Evolutionary conservation across 148 eudicot species (phyloP), one percentile per base, ranked within the genome.

Genomic region (Polygonum maritimum): DNA sequence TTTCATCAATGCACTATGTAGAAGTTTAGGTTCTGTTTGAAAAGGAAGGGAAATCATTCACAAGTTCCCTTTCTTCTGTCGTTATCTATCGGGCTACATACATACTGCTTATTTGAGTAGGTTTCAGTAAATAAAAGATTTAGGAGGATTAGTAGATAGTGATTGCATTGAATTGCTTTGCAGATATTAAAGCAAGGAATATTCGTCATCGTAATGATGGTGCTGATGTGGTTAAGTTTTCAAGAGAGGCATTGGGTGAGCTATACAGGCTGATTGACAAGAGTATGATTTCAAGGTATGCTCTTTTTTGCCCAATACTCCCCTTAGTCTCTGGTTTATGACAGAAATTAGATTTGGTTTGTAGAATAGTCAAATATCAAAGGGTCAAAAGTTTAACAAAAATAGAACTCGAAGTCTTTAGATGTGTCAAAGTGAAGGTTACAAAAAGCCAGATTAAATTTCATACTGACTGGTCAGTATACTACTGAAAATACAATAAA

Each of bases 161-260:
- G 45, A 67, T 36, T 67, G 6, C 3, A 67, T 67, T 35, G 71
- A 7, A 19, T 67, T 67, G 5, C 39, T 75, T 78, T 81, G 80
- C 91, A 92, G 97, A 86, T 63, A 88, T 90, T 54, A 90, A 69
- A 60, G 81, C 81, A 45, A 83, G 81, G 74, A 79, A 47, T 58
- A 72, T 49, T 12, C 70, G 22, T 80, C 55, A 76, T 76, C 40
- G 12, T 45, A 70, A 65, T 49, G 79, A 38, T 54, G 82, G 73
- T 26, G 13, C 5, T 22, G 31, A 72, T 21, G 54, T 72, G 81
- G 77, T 76, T 78, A 74, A 74, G 51, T 76, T 22, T 41, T 80
- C 82, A 52, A 82, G 88, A 83, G 91, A 88, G 63, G 88, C 91
- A 76, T 79, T 86, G 78, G 55, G 62, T 15, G 83, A 90, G 57